Evolutionary conservation across 2,329 filamentous ascomycete species (phyloP).

Genomic region (Bisporella sp.): DNA sequence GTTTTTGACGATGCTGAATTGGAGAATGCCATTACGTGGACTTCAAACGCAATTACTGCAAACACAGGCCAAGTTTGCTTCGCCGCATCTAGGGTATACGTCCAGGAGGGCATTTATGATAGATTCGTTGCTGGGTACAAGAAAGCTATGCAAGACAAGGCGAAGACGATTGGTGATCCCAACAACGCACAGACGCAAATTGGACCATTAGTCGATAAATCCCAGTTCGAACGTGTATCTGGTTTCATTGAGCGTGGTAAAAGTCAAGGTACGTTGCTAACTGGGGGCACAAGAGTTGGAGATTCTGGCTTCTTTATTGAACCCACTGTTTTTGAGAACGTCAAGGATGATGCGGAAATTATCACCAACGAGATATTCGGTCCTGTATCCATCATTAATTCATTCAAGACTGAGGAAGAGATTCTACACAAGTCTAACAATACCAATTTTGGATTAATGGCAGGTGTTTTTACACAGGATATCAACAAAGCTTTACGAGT

Average conservation of each 20-base stretch:
- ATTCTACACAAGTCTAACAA: slow-evolving; percentile 47
- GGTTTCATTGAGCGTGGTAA: slow-evolving; percentile 16
- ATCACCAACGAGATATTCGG: slow-evolving; percentile 32
- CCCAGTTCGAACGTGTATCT: slow-evolving; percentile 16
- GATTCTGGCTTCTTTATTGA: slow-evolving; percentile 15
- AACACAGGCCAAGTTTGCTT: slow-evolving; percentile 72
- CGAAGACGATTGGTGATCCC: slow-evolving; percentile 53
- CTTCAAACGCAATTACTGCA: slow-evolving; percentile 47
- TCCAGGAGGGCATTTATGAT: slow-evolving; percentile 51
- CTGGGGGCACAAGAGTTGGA: slow-evolving; percentile 8
- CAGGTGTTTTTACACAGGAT: slow-evolving; percentile 44
- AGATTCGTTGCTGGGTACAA: slow-evolving; percentile 54
- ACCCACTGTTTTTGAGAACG: slow-evolving; percentile 20
- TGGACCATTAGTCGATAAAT: slow-evolving; percentile 45
- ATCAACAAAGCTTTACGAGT: slow-evolving; percentile 31
- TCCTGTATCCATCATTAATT: slow-evolving; percentile 51
- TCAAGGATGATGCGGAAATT: slow-evolving; percentile 33
- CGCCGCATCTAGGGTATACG: slow-evolving; percentile 65
- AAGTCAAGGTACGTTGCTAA: slow-evolving; percentile 18
- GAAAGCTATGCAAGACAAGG: slow-evolving; percentile 48
- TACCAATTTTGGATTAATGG: slow-evolving; percentile 48
- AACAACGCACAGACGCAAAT: slow-evolving; percentile 51
- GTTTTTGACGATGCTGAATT: slow-evolving; percentile 38
- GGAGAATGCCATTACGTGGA: slow-evolving; percentile 39
- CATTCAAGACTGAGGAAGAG: slow-evolving; percentile 50